phyloP scores from a whole-genome alignment of 257 asterid genomes.

The Craterostigma plantagineum region DNA sequence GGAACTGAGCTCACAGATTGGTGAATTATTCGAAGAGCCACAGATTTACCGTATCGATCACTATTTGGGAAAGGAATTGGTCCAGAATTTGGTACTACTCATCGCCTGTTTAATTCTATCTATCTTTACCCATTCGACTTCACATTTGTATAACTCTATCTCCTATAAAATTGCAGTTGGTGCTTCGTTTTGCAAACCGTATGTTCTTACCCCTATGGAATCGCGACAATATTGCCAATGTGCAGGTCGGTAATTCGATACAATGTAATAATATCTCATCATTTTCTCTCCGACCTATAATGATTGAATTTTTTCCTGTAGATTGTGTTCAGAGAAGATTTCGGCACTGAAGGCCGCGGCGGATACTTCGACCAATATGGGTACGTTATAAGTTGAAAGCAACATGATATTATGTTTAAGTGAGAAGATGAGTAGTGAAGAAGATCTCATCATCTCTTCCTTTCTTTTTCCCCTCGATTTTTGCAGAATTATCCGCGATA shows the following conservation, averaged over 20 bases:
- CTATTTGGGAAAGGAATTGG: constrained; percentile 95
- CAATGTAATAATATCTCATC: not conserved
- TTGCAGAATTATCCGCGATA: constrained; percentile 69
- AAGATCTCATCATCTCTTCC: not conserved
- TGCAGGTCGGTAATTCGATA: constrained; percentile 39
- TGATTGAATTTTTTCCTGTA: constrained; percentile 12
- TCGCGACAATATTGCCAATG: constrained; percentile 84
- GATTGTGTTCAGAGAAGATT: constrained; percentile 99
- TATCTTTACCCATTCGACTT: not conserved
- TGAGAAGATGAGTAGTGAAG: too few relatives aligned
- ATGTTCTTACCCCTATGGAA: constrained; percentile 93
- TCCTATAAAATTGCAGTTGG: constrained; percentile 55
- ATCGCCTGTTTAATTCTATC: constrained; percentile 5
- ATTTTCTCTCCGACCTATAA: too few relatives aligned
- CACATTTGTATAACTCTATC: constrained; percentile 7
- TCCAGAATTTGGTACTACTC: constrained; percentile 99
- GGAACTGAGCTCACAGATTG: constrained; percentile 86
- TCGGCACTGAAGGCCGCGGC: constrained; percentile 99
- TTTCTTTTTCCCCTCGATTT: constrained; percentile 3
- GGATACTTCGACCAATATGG: constrained; percentile 98
- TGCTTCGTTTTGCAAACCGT: constrained; percentile 97
- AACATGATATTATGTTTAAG: too few relatives aligned
- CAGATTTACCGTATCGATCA: constrained; percentile 96
- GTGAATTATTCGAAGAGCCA: constrained; percentile 75
- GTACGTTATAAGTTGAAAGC: constrained; percentile 16